These are phyloP conservation scores for Sugiyamaella marilandica DNA, from an alignment of 805 yeast species.

Conservation along the genomic window DNA sequence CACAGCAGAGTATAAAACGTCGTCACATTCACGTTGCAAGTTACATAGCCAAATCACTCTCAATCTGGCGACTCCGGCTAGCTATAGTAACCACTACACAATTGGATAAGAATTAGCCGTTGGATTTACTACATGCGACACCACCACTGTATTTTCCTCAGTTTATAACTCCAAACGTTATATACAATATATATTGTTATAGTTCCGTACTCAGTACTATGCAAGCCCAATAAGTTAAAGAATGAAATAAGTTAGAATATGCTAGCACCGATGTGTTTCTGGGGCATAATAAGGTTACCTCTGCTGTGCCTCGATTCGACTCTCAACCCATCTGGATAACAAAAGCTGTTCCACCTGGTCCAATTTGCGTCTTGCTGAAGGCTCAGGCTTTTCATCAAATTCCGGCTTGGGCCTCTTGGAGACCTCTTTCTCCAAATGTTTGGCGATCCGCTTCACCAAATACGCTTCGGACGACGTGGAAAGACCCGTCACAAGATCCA, in stretches of 20 bases:
- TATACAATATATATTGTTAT: neutral
- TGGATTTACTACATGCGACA: neutral
- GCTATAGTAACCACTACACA: no score
- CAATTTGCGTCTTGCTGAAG: constrained; percentile 6
- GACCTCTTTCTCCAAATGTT: constrained; percentile 9
- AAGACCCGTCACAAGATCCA: constrained; percentile 5
- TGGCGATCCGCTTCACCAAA: constrained; percentile 17
- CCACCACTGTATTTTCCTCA: no score
- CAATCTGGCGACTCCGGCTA: no score
- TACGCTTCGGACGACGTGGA: constrained; percentile 19
- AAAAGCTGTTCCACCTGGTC: constrained; percentile 41
- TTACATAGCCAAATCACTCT: no score
- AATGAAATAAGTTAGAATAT: constrained; percentile 2
- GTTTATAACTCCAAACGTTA: neutral
- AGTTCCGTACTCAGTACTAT: neutral
- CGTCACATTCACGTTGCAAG: no score
- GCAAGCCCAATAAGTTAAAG: neutral
- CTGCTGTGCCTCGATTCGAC: neutral
- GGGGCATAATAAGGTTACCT: neutral
- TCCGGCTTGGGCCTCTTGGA: neutral
- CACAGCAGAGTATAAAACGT: no score
- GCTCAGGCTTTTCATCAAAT: neutral
- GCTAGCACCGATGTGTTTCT: neutral
- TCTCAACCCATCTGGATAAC: constrained; percentile 44
- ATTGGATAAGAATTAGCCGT: no score